Conservation (phyloP, 2,329 filamentous ascomycete genomes). For the Colletotrichum melonis region DNA sequence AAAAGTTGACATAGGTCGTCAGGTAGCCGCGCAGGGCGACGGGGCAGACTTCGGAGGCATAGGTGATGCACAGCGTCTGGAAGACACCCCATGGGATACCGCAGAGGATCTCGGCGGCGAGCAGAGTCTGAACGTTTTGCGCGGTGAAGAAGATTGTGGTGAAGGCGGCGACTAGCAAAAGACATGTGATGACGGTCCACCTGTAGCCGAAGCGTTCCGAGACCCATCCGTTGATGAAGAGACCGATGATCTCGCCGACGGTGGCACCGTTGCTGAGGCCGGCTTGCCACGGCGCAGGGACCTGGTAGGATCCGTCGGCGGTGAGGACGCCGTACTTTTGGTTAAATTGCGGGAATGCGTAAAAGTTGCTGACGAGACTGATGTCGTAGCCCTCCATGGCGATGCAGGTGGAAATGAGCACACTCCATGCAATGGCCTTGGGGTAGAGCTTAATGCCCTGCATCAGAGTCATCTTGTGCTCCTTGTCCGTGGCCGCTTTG, state of each 20-base stretch:
- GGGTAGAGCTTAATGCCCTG: conserved; percentile 87
- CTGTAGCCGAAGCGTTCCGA: conserved; percentile 77
- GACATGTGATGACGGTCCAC: conserved; percentile 70
- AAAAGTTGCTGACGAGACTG: conserved; percentile 85
- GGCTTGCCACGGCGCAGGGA: conserved; percentile 72
- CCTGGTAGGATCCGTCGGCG: conserved; percentile 59
- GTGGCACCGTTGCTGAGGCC: conserved; percentile 70
- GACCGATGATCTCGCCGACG: conserved; percentile 74
- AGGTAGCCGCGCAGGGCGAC: conserved; percentile 77
- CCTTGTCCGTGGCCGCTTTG: conserved; percentile 66
- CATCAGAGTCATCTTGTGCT: conserved; percentile 76
- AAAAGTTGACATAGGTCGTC: conserved; percentile 82
- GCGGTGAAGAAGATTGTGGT: conserved; percentile 75
- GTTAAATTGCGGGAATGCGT: conserved; percentile 68
- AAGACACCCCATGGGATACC: conserved; percentile 73
- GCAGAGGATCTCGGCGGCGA: conserved; percentile 71
- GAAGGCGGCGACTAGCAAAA: conserved; percentile 65
- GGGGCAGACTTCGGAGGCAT: conserved; percentile 79
- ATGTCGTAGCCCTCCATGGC: conserved; percentile 93
- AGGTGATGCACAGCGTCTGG: conserved; percentile 70
- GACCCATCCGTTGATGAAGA: conserved; percentile 73
- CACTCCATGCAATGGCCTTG: conserved; percentile 85
- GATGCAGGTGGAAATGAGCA: conserved; percentile 91
- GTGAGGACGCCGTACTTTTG: conserved; percentile 65
- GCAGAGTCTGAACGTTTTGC: conserved; percentile 66